Base-by-base conservation (phyloP, 257 asterid genomes). In the Solanum sparsipilum region DNA sequence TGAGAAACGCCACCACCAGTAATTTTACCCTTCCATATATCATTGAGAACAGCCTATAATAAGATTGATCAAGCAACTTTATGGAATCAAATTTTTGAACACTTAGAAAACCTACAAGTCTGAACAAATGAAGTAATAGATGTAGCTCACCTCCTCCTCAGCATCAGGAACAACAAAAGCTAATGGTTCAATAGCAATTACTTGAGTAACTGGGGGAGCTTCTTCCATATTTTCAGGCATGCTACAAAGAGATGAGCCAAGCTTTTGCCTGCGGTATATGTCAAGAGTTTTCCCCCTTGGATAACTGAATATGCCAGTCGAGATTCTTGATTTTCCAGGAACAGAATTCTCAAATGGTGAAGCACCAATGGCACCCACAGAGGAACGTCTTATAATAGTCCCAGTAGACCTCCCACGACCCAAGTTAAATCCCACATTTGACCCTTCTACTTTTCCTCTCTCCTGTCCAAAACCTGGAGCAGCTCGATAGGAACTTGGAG, bases 391-490 rank as follows among this genome's bases (percentile, higher is more conserved):
- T 58, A 91, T 89, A 86, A 88, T 48, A n/a, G 94, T 89, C 84
- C 83, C 91, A 89, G 90, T 86, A 25, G 97, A 90, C 87, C 98
- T 92, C 82, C 99, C 99, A 88, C 99, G 99, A 87, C 99, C 99
- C 68, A 97, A 85, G 65, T 96, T 91, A 90, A 96, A 97, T 38
- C 99, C 99, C 76, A 89, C 92, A 92, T 91, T 90, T 81, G 98
- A 91, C 84, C 94, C 98, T 87, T 97, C 99, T 36, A 86, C 92
- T 81, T 94, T 91, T 82, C 98, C 99, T 90, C 90, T 95, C 90
- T 94, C 99, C 87, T 84, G 87, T 85, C 99, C 99, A 92, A 97
- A 97, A 86, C 99, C 99, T 23, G 99, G 99, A 6, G 99, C 99
- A 87, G 96, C 92, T 78, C 99, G 99, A 86, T 92, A 92, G 23